Base-by-base conservation (phyloP, 441 rosid species). In the Gossypium gossypioides region DNA sequence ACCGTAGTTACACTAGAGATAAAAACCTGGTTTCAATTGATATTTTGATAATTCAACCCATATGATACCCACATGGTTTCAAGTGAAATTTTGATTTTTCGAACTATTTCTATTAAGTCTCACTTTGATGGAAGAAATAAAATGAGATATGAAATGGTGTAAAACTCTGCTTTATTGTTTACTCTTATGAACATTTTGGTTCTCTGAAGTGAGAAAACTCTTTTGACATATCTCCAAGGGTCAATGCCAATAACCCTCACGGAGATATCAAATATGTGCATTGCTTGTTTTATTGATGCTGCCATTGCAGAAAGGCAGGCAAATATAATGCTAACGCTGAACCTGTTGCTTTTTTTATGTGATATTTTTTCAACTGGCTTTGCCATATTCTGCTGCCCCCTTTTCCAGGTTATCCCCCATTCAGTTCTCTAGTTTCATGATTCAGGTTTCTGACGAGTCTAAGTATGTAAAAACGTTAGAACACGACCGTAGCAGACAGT, bases 371-470 rank as follows among this genome's bases (percentile, higher is more conserved):
- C 68, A 25, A 44, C 40, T 29, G 46, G 42, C 46, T 24, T 42
- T 42, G 29, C 34, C 46, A 6, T 50, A 40, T 57, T 21, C 24
- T 50, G 56, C 52, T 54, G 34, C 3, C 25, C 61, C 21, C 60
- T 29, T 46, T 27, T 13, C 16, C 71, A 24, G 58, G 22, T 61
- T 34, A 48, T 32, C 50, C 19, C 19, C 60, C 34, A 27, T 61
- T 72, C 60, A 72, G 40, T 60, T 54, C 57, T 74, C 3, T 72
- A 13, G 54, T 65, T 74, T 77, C 59, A 58, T 56, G 78, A 6
- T 80, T 18, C 77, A 91, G 97, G 88, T 81, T 46, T 84, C 93
- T 75, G 99, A 96, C 32, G 98, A 96, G 88, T 86, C 87, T 70
- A 90, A 84, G 73, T 91, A 93, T 77, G 81, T 96, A 75, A 85